Evolutionary conservation across 2,329 filamentous ascomycete genomes (phyloP).

Genomic region (Cercospora beticola): DNA sequence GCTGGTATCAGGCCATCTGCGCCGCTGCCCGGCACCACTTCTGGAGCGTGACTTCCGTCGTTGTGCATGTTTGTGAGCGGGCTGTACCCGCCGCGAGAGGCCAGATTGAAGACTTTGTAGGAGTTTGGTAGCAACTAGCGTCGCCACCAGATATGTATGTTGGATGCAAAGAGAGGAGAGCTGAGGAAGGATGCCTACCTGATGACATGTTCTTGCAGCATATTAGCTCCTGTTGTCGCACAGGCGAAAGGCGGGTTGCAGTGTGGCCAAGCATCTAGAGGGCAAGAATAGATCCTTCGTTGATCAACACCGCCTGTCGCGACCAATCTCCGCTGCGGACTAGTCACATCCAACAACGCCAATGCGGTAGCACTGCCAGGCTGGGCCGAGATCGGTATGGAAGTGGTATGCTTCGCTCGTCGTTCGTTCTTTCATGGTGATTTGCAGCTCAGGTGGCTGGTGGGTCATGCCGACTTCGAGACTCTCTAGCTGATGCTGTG

Average conservation of each 20-base stretch:
- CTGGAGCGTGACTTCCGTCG: conserved; percentile 4
- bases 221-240: not conserved
- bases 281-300: not conserved
- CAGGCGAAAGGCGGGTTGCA: not conserved
- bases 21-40: conserved; percentile 9
- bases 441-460: not conserved
- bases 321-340: conserved; percentile 1
- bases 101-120: not conserved
- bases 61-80: not conserved
- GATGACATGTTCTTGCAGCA: not conserved
- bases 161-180: not conserved
- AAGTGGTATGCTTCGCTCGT: not conserved
- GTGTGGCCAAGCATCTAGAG: not conserved
- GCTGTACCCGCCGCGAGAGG: conserved; percentile 1
- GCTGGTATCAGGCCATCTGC: conserved; percentile 10
- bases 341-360: conserved; percentile 3
- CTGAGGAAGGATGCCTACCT: not conserved
- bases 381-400: not conserved
- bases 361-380: not conserved
- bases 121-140: not conserved
- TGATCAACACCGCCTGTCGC: not conserved
- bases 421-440: not conserved
- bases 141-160: not conserved
- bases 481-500: not conserved
- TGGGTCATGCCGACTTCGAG: not conserved